Base-by-base conservation (phyloP, 306 rosid species). In the Citrullus amarus region DNA sequence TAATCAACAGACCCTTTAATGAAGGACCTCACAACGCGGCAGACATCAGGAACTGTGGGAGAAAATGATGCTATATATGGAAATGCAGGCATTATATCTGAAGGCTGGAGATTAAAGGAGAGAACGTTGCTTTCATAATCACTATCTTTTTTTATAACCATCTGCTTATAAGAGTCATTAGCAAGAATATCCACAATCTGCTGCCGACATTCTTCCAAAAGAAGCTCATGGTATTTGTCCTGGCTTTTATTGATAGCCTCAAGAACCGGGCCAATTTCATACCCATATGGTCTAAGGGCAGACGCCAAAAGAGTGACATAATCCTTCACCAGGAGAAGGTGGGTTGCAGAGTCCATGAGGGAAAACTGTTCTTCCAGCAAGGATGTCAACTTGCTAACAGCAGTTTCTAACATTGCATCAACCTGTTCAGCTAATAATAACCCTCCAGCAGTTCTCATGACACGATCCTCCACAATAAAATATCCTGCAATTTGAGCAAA, bases 381-480 rank as follows among this genome's bases (percentile, higher is more conserved):
- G 12, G 91, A 85, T 67, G 86, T 85, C 88, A 92, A 81, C 83
- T 86, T 95, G 13, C 89, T 71, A 51, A 91, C 20, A 78, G 97
- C 92, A 18, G 91, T 88, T 20, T 92, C 97, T 92, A 97, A 92
- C 97, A 95, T 92, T 25, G 87, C 87, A 80, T 92, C 97, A 67
- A 89, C 83, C 80, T 91, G 91, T 76, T 92, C 93, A n/a, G 88
- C 79, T 63, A 82, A 85, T 25, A 91, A 78, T 7, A 92, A 88
- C 16, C 89, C 97, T 96, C 85, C 89, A 34, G 86, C 93, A 70
- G 99, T 95, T 79, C 96, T 88, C 80, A 92, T 71, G 38, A 95
- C 97, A 80, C 87, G 90, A 84, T 95, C 92, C 86, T 95, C 99
- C 76, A 95, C 97, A 44, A 92, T 95, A 85, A 92, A 92, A 88